These are phyloP conservation scores for Brassica cretica DNA, from an alignment of 345 rosid species.

Conservation along the genomic window DNA sequence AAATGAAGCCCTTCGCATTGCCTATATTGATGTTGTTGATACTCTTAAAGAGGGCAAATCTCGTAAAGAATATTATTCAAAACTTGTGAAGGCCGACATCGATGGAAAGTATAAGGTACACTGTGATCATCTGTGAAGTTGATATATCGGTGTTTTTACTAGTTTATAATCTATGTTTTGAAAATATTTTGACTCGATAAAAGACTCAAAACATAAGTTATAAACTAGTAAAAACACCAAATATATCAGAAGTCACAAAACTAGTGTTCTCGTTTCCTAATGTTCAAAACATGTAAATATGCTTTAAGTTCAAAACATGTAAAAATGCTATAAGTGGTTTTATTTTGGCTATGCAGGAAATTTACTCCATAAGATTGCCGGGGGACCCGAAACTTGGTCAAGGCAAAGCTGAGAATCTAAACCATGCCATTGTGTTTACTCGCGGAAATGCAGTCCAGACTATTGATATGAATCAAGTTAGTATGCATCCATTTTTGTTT, in stretches of 20 bases:
- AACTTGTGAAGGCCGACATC: slow-evolving; percentile 94
- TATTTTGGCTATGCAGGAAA: slow-evolving; percentile 56
- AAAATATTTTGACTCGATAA: too few relatives aligned
- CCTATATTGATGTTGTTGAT: slow-evolving; percentile 90
- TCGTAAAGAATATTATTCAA: slow-evolving; percentile 75
- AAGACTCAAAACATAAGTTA: too few relatives aligned
- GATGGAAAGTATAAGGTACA: slow-evolving; percentile 91
- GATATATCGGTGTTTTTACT: too few relatives aligned
- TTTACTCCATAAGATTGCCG: slow-evolving; percentile 87
- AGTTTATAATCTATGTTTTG: too few relatives aligned
- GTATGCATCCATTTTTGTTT: background rate
- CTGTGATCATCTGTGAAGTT: background rate
- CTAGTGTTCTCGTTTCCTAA: slow-evolving; percentile 19
- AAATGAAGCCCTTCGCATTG: slow-evolving; percentile 97
- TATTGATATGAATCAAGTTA: slow-evolving; percentile 96
- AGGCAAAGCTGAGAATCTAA: slow-evolving; percentile 98
- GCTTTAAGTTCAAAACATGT: background rate
- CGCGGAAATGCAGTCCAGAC: slow-evolving; percentile 97
- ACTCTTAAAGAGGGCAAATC: slow-evolving; percentile 66
- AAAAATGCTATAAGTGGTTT: background rate
- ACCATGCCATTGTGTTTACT: slow-evolving; percentile 90
- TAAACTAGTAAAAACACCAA: too few relatives aligned
- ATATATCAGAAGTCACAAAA: background rate
- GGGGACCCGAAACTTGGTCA: slow-evolving; percentile 97
- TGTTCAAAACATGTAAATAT: slow-evolving; percentile 21